Conservation (phyloP, 2,329 filamentous ascomycete genomes). For the Phaeosphaeriaceae sp. region DNA sequence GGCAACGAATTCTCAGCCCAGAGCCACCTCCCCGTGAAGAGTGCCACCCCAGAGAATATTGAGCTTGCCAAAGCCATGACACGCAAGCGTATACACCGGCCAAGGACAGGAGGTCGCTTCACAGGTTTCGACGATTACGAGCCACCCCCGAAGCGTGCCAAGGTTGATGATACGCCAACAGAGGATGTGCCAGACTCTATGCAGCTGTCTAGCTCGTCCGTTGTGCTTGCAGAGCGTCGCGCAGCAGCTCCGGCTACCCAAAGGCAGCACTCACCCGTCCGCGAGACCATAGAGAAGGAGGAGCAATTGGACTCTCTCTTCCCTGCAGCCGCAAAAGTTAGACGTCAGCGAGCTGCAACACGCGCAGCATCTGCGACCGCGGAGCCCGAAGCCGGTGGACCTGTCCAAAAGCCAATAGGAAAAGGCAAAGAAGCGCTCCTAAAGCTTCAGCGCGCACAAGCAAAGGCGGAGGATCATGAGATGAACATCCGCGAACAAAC, state of each 20-base stretch:
- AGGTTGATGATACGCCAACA: slow-evolving; percentile 34
- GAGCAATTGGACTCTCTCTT: slow-evolving; percentile 75
- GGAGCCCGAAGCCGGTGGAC: slow-evolving; percentile 49
- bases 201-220: slow-evolving; percentile 7
- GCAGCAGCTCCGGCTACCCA: slow-evolving; percentile 29
- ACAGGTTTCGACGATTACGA: slow-evolving; percentile 72
- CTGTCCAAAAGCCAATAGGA: slow-evolving; percentile 20
- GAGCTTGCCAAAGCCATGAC: slow-evolving; percentile 33
- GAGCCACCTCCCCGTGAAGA: slow-evolving; percentile 23
- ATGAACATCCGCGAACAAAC: slow-evolving; percentile 64
- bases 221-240: slow-evolving; percentile 15
- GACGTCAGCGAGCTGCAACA: slow-evolving; percentile 66
- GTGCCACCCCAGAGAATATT: slow-evolving; percentile 14
- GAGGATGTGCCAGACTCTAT: slow-evolving; percentile 31
- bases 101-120: slow-evolving; percentile 62
- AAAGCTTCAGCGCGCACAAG: slow-evolving; percentile 42
- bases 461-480: slow-evolving; percentile 58
- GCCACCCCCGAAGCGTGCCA: slow-evolving; percentile 37
- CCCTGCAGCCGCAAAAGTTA: slow-evolving; percentile 77
- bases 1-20: slow-evolving; percentile 23
- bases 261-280: slow-evolving; percentile 45
- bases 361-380: slow-evolving; percentile 35
- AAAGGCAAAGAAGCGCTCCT: slow-evolving; percentile 51
- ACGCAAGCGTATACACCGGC: slow-evolving; percentile 42
- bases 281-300: slow-evolving; percentile 48